A percentile compares a stretch with the other conserved stretches of the same genome.
Conservation (phyloP, 768 basidiomycete genomes). For the Sistotremastrum suecicum region DNA sequence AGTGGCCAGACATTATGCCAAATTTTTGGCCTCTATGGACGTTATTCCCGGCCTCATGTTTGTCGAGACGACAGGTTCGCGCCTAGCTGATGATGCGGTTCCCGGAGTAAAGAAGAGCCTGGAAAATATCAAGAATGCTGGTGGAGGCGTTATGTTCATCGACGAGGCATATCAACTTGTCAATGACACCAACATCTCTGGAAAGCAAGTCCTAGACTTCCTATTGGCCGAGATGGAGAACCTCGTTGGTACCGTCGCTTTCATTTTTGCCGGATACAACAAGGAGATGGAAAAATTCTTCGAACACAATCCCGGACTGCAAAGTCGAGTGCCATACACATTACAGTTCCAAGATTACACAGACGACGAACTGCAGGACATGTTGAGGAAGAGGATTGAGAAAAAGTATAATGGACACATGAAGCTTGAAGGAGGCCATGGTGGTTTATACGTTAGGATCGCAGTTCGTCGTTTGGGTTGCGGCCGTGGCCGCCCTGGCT, state of each 20-base stretch:
- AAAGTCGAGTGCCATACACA: constrained; percentile 50
- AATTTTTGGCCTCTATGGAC: constrained; percentile 41
- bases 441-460: constrained; percentile 42
- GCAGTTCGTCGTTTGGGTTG: constrained; percentile 45
- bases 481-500: constrained; percentile 43
- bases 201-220: constrained; percentile 50
- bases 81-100: constrained; percentile 43
- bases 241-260: constrained; percentile 44
- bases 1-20: constrained; percentile 47
- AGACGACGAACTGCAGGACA: constrained; percentile 38
- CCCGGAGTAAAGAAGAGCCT: constrained; percentile 34
- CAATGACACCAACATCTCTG: constrained; percentile 29
- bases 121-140: constrained; percentile 29
- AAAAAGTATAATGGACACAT: constrained; percentile 35
- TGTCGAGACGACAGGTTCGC: constrained; percentile 49
- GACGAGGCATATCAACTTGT: constrained; percentile 64
- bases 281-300: constrained; percentile 69
- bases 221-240: constrained; percentile 68
- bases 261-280: constrained; percentile 58
- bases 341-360: constrained; percentile 49
- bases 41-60: constrained; percentile 40
- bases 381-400: constrained; percentile 35
- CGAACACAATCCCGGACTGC: constrained; percentile 58
- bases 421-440: constrained; percentile 35
- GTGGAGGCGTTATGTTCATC: constrained; percentile 54